A percentile compares a stretch with the other conserved stretches of the same genome.
These are phyloP conservation scores for Yamadazyma philogaea DNA, from an alignment of 805 yeast genomes.

Conservation along the genomic window DNA sequence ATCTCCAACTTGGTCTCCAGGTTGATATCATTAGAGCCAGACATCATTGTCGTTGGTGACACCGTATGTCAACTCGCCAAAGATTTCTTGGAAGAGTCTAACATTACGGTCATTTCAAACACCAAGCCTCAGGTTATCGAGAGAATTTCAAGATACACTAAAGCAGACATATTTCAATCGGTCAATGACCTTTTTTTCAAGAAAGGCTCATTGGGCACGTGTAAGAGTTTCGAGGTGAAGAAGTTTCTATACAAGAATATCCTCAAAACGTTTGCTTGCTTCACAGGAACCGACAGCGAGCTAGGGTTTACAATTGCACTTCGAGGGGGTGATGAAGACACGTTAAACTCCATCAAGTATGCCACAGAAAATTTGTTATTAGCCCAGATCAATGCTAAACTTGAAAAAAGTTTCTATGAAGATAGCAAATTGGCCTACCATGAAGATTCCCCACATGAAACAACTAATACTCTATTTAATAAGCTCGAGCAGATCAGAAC, in stretches of 20 bases:
- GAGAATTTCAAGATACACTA: constrained; percentile 72
- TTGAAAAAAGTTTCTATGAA: constrained; percentile 52
- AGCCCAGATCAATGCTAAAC: constrained; percentile 69
- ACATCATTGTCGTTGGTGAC: constrained; percentile 72
- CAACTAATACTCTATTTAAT: constrained; percentile 13
- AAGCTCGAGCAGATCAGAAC: constrained; percentile 12
- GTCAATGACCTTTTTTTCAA: constrained; percentile 78
- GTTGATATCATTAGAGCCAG: constrained; percentile 73
- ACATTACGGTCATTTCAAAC: constrained; percentile 76
- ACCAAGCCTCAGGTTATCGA: constrained; percentile 80
- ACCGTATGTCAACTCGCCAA: constrained; percentile 81
- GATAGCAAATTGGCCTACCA: constrained; percentile 19
- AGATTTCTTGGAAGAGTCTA: constrained; percentile 64
- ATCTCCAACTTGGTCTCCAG: constrained; percentile 77
- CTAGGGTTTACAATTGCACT: constrained; percentile 82
- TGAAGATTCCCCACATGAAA: constrained; percentile 13
- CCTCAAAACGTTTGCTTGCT: constrained; percentile 70
- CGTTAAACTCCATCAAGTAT: constrained; percentile 65
- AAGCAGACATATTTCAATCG: constrained; percentile 80
- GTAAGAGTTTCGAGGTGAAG: constrained; percentile 68
- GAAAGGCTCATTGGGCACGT: constrained; percentile 60
- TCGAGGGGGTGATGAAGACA: constrained; percentile 71
- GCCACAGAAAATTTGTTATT: constrained; percentile 79
- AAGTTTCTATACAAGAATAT: constrained; percentile 55
- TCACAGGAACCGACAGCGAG: constrained; percentile 70